Evolutionary conservation across 495 filamentous ascomycete species (phyloP), one percentile per base, ranked within the genome.

Genomic region (Hypoxylon subgilvum): DNA sequence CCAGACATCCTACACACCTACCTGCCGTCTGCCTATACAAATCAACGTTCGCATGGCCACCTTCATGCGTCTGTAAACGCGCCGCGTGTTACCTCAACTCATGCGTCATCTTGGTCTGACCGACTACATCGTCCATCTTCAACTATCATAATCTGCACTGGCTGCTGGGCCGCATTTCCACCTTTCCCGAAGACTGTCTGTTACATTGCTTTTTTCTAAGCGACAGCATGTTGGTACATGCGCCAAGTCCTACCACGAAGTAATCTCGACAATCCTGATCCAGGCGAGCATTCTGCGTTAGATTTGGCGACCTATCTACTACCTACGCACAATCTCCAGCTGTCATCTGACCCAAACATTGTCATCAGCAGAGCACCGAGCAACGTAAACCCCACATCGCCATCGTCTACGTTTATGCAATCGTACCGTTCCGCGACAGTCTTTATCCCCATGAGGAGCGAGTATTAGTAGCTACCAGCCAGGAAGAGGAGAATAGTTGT

Each of bases 181-280:
- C 16, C 48, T 45, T 19, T 9, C 43, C 45, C 39, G 27, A 55
- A 32, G 35, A 23, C 45, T 38, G 25, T 45, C 38, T 45, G 10
- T 41, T 9, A 42, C 27, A 43, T 52, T 52, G 41, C 54, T 53
- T 47, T 45, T 48, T 49, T 46, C 49, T 58, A 21, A 25, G 44
- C 62, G 62, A 57, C 57, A 65, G 62, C 62, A 65, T 65, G 62
- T 56, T 57, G 56, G 57, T 18, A 36, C 25, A 61, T 25, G 40
- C 28, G 40, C 35, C 46, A 23, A 52, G 13, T 30, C 7, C 30
- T 30, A 23, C 2, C 47, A 60, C 50, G 39, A 55, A 38, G 28
- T 23, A 22, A 10, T 27, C 50, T 48, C 22, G 8, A 44, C 28
- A 36, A 5, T 61, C 56, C 52, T 44, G 36, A 61, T 22, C 28